Conservation (phyloP, 148 eudicot species). For the Silene latifolia region DNA sequence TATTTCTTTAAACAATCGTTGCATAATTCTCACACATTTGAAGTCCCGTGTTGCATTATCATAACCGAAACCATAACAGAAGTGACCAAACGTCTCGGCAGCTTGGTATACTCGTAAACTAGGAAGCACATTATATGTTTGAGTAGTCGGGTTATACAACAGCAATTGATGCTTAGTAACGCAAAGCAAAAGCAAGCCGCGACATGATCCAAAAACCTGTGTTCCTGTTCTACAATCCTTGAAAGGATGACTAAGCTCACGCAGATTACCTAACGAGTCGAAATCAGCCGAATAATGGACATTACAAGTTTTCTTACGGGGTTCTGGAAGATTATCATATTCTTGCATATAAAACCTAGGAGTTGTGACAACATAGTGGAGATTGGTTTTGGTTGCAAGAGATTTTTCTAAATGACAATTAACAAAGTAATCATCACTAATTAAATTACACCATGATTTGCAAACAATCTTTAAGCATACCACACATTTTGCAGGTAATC, state of each 20-base stretch:
- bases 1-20: not conserved
- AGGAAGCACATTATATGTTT: slow-evolving; percentile 8
- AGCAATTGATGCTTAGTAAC: not conserved
- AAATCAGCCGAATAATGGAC: slow-evolving; percentile 9
- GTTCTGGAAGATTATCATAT: too few species aligned
- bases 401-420: not conserved
- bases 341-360: not conserved
- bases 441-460: slow-evolving; percentile 17
- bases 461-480: slow-evolving; percentile 11
- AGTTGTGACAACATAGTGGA: not conserved
- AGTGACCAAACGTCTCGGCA: too few species aligned
- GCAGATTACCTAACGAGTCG: not conserved
- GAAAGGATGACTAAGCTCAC: slow-evolving; percentile 3
- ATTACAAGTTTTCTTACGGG: too few species aligned
- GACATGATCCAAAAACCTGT: not conserved
- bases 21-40: slow-evolving; percentile 8
- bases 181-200: slow-evolving; percentile 1
- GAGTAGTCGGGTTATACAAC: slow-evolving; percentile 10
- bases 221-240: not conserved
- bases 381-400: slow-evolving; percentile 4
- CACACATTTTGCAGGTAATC: slow-evolving; percentile 23
- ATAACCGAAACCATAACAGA: not conserved
- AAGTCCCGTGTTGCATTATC: not conserved
- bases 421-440: not conserved
- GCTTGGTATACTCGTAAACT: too few species aligned